phyloP scores from a whole-genome alignment of 495 filamentous ascomycete genomes.

The Penicillium desertorum region DNA sequence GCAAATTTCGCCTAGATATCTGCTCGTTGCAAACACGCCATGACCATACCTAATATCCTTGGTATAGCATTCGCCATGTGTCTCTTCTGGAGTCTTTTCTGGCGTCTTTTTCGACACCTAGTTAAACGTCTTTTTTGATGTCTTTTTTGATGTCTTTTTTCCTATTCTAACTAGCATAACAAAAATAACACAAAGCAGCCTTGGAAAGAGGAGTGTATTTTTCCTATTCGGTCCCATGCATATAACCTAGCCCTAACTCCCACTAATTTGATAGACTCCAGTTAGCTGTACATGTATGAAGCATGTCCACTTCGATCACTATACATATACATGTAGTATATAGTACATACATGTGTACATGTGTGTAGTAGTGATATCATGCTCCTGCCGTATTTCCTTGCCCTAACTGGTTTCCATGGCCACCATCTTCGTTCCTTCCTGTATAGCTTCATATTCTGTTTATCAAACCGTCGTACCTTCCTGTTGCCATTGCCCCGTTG shows the following conservation, averaged over 20 bases:
- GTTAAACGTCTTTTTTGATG: background rate
- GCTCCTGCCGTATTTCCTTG: background rate
- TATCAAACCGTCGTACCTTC: background rate
- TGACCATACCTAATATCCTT: background rate
- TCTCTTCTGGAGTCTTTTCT: background rate
- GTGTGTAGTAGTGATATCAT: background rate
- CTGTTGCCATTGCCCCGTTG: conserved; percentile 1
- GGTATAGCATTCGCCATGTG: background rate
- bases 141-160: no score
- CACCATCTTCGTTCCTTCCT: conserved; percentile 6
- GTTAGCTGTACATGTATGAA: background rate
- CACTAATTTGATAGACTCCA: background rate
- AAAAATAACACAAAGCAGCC: background rate
- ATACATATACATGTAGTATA: no score
- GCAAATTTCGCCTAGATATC: background rate
- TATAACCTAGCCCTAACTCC: background rate
- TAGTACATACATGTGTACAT: background rate
- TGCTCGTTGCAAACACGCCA: background rate
- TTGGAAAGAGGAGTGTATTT: background rate
- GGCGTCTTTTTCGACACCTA: background rate
- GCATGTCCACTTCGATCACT: background rate
- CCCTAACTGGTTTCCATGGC: background rate
- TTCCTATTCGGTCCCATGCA: background rate
- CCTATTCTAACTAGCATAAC: background rate
- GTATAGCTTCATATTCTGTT: background rate